Conservation (phyloP, 2,329 filamentous ascomycete genomes). For the Lachnellula cervina region DNA sequence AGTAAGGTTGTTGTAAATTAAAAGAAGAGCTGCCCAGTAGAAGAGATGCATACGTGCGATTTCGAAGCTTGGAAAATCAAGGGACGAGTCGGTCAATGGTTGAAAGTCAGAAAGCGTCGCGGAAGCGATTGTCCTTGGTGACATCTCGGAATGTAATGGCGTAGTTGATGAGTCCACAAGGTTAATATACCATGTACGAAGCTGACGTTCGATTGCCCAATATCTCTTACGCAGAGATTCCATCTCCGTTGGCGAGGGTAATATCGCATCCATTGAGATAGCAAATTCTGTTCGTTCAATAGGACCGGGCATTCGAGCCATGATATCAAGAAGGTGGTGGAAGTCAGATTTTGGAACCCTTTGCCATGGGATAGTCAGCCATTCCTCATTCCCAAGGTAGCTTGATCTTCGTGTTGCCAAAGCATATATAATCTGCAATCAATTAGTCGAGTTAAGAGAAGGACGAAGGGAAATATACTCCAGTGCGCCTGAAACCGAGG, state of each 20-base stretch:
- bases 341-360: conserved; percentile 10
- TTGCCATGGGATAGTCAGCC: conserved; percentile 12
- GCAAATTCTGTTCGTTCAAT: conserved; percentile 8
- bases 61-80: conserved; percentile 9
- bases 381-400: conserved; percentile 11
- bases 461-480: conserved; percentile 9
- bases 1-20: conserved; percentile 9
- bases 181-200: conserved; percentile 7
- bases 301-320: conserved; percentile 8
- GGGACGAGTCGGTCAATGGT: conserved; percentile 8
- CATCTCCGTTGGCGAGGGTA: conserved; percentile 4
- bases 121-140: conserved; percentile 7
- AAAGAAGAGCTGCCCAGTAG: conserved; percentile 11
- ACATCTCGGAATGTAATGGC: conserved; percentile 6
- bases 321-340: conserved; percentile 14
- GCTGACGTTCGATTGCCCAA: conserved; percentile 10
- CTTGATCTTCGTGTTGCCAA: conserved; percentile 8
- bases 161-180: conserved; percentile 9
- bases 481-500: conserved; percentile 8
- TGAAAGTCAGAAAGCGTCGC: conserved; percentile 6
- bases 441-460: conserved; percentile 8
- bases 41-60: conserved; percentile 11
- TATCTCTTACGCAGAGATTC: conserved; percentile 9
- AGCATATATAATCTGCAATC: conserved; percentile 12
- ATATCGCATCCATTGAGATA: conserved; percentile 14